phyloP scores from a whole-genome alignment of 2,329 filamentous ascomycete genomes.

The Simplicillium sp. region DNA sequence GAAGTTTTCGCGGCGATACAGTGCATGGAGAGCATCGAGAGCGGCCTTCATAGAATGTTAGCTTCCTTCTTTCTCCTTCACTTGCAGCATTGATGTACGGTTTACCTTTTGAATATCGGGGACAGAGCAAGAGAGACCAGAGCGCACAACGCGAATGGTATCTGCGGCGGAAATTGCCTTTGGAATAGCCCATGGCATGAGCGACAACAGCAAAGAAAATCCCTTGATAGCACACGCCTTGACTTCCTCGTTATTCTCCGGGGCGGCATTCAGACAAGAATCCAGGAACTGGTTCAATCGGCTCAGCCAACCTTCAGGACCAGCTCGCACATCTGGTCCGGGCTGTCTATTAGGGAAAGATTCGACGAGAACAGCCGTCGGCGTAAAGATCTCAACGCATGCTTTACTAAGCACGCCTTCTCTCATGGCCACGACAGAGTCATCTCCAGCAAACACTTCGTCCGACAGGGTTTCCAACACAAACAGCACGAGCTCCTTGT shows the following conservation, averaged over 20 bases:
- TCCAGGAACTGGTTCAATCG: constrained; percentile 66
- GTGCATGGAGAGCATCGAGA: constrained; percentile 72
- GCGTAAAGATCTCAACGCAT: constrained; percentile 89
- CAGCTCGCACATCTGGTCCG: constrained; percentile 61
- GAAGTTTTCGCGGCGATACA: constrained; percentile 69
- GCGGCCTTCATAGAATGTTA: constrained; percentile 46
- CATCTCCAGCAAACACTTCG: constrained; percentile 87
- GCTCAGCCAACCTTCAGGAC: constrained; percentile 78
- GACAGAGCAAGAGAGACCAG: constrained; percentile 59
- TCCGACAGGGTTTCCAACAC: constrained; percentile 89
- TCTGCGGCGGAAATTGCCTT: constrained; percentile 66
- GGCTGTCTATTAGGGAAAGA: constrained; percentile 65
- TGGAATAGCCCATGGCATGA: constrained; percentile 81
- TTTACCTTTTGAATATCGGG: constrained; percentile 63
- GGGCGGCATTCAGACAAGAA: constrained; percentile 59
- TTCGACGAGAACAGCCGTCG: constrained; percentile 62
- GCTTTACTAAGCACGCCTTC: constrained; percentile 79
- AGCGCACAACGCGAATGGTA: constrained; percentile 61
- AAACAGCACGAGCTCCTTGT: constrained; percentile 79
- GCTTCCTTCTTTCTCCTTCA: neutral
- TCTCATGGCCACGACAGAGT: constrained; percentile 73
- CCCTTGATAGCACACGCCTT: constrained; percentile 66
- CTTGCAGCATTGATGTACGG: neutral
- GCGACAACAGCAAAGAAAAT: constrained; percentile 66
- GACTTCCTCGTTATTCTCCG: constrained; percentile 56